Evolutionary conservation across 1,284 basidiomycete genomes (phyloP).

Genomic region (Schizophyllum amplum): DNA sequence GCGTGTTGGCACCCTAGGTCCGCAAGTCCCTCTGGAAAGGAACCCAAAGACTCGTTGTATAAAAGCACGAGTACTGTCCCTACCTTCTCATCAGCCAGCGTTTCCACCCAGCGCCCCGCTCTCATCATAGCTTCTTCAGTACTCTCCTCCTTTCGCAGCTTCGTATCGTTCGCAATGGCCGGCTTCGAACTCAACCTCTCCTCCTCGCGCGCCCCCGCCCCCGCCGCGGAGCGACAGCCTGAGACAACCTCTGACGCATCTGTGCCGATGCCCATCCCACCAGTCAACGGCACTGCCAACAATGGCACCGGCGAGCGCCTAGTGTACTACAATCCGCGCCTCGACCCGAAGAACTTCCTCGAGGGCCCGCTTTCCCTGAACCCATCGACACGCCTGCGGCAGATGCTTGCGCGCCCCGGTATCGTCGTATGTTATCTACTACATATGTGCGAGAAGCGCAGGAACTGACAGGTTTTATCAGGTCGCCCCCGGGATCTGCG

Average conservation of each 20-base stretch:
- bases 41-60: background rate
- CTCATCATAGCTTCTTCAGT: background rate
- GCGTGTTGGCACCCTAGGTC: background rate
- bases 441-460: background rate
- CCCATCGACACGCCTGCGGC: conserved; percentile 63
- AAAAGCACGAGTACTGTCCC: background rate
- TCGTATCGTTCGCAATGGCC: background rate
- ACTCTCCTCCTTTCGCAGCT: background rate
- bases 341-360: conserved; percentile 62
- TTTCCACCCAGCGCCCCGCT: background rate
- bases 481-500: conserved; percentile 74
- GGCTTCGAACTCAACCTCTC: background rate
- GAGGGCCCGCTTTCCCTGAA: conserved; percentile 61
- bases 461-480: conserved; percentile 15
- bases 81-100: no score
- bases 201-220: background rate
- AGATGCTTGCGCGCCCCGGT: conserved; percentile 68
- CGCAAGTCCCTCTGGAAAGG: background rate
- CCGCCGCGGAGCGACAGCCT: background rate
- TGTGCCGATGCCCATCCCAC: background rate
- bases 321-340: conserved; percentile 47
- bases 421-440: conserved; percentile 49
- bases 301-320: background rate
- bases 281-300: background rate
- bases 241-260: background rate